Percentiles rank a stretch among this genome's conserved stretches.
Evolutionary conservation across 73 alveolate species (phyloP).

Genomic region (Paramecium tetraurelia): DNA sequence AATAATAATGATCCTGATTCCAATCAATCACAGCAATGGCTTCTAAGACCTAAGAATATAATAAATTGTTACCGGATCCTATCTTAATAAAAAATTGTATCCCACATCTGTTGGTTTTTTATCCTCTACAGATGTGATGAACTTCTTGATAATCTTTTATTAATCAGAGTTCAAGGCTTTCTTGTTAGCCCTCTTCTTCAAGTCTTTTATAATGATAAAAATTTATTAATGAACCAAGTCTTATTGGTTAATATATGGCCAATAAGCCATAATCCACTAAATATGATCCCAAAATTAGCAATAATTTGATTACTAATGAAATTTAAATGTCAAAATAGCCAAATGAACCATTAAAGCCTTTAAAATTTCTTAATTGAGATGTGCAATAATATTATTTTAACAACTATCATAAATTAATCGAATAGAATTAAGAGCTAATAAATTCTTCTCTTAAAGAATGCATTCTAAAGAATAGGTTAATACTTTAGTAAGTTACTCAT

Average conservation of each 20-base stretch:
- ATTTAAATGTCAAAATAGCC: neutral
- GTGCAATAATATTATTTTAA: neutral
- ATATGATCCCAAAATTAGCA: neutral
- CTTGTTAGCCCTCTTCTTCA: neutral
- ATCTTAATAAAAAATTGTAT: neutral
- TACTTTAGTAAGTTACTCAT: neutral
- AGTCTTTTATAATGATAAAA: neutral
- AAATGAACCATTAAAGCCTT: neutral
- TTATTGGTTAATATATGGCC: neutral
- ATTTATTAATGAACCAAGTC: neutral
- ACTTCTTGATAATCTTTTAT: neutral
- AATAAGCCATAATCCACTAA: neutral
- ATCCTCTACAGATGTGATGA: neutral
- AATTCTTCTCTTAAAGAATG: neutral
- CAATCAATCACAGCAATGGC: neutral
- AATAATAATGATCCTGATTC: slow-evolving; percentile 18
- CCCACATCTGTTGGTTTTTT: neutral
- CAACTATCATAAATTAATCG: neutral
- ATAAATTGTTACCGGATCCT: neutral
- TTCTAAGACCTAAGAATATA: neutral
- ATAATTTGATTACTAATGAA: neutral
- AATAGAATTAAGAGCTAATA: neutral
- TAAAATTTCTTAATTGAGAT: neutral
- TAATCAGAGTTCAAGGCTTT: slow-evolving; percentile 25
- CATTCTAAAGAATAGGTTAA: neutral